A percentile compares a stretch with the other conserved stretches of the same genome.
phyloP scores from a whole-genome alignment of 257 asterid species.

The Agastache rugosa region DNA sequence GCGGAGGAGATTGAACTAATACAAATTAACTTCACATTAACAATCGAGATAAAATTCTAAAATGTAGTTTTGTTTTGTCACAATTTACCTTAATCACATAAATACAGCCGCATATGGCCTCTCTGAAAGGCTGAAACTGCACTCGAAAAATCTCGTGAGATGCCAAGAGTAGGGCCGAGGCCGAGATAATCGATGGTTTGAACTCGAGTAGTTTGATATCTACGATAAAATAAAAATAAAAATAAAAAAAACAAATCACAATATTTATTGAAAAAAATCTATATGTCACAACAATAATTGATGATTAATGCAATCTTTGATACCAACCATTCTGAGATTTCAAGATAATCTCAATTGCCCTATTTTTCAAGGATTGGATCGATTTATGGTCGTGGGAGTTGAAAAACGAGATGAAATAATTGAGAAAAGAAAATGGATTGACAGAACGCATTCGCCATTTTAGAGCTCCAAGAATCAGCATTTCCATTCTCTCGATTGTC shows the following conservation, averaged over 20 bases:
- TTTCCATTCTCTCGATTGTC: conserved; percentile 64
- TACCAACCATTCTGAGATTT: conserved; percentile 66
- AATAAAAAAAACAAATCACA: not conserved
- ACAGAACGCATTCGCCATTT: conserved; percentile 82
- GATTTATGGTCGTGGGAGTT: conserved; percentile 44
- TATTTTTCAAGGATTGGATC: conserved; percentile 50
- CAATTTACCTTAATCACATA: conserved; percentile 53
- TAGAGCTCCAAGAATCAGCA: conserved; percentile 66
- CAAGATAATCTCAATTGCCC: conserved; percentile 58
- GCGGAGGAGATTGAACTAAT: too few species aligned
- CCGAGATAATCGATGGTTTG: conserved; percentile 70
- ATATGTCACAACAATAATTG: too few species aligned
- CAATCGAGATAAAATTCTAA: not conserved
- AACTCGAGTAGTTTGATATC: conserved; percentile 62
- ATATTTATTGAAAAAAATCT: too few species aligned
- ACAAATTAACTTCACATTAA: not conserved
- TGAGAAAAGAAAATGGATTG: conserved; percentile 58
- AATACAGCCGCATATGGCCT: conserved; percentile 50
- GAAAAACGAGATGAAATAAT: conserved; percentile 56
- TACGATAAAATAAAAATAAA: conserved; percentile 11
- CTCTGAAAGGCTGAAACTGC: conserved; percentile 49
- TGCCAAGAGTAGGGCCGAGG: conserved; percentile 64
- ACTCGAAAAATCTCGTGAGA: conserved; percentile 58
- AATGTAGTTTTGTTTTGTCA: not conserved
- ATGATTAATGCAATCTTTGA: not conserved